Evolutionary conservation across 306 rosid species (phyloP).

Genomic region (Canavalia gladiata): DNA sequence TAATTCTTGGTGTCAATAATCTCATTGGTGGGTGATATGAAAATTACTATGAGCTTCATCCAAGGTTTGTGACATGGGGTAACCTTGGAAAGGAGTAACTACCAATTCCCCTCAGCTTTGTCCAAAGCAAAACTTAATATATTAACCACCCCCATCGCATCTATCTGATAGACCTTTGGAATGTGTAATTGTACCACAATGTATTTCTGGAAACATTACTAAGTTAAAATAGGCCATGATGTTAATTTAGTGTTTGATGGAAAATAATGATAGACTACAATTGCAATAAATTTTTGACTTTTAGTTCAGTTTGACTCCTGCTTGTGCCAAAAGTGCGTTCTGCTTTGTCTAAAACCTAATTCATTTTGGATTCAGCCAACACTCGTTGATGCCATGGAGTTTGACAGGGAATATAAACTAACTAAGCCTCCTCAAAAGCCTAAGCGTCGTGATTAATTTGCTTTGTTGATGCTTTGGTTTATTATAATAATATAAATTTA

Average conservation of each 20-base stretch:
- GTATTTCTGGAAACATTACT: not conserved
- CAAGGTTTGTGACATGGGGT: not conserved
- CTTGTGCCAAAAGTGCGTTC: no score
- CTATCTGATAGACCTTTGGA: not conserved
- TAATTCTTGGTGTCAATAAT: not conserved
- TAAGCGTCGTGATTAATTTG: not conserved
- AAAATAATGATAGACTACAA: not conserved
- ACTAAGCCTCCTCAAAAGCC: not conserved
- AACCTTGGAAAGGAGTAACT: not conserved
- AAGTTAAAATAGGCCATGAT: not conserved
- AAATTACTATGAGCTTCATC: no score
- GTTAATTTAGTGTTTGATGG: not conserved
- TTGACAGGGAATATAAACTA: not conserved
- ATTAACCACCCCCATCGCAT: not conserved
- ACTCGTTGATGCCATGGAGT: not conserved
- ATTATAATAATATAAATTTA: not conserved
- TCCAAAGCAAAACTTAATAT: not conserved
- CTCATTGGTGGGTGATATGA: not conserved
- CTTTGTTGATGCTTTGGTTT: not conserved
- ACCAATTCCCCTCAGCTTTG: not conserved
- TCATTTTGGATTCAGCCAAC: not conserved
- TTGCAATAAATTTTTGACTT: not conserved
- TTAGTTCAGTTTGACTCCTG: no score
- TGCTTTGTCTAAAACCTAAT: not conserved
- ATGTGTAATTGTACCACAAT: not conserved